Conservation (phyloP, 75 land plant genomes). For the Pinus tabuliformis region DNA sequence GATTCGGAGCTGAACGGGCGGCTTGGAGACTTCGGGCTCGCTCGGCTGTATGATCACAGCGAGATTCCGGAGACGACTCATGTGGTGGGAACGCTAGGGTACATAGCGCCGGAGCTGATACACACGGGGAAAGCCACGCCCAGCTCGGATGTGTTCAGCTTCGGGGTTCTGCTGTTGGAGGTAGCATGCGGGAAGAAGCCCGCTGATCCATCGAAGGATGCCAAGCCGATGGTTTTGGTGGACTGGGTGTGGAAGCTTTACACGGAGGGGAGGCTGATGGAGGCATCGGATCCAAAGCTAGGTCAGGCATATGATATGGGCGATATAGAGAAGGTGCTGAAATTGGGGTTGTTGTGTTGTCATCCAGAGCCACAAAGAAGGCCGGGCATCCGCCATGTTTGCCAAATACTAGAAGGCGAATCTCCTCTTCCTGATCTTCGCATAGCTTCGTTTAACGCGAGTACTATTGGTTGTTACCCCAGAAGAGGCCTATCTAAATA, state of each 20-base stretch:
- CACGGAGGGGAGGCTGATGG: constrained; percentile 1
- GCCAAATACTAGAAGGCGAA: too few relatives aligned
- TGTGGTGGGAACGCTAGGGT: too few relatives aligned
- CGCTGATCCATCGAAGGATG: background rate
- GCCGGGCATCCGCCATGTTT: background rate
- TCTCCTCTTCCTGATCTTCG: too few relatives aligned
- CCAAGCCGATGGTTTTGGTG: background rate
- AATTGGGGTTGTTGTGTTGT: background rate
- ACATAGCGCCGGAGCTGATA: too few relatives aligned
- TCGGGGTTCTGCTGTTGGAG: constrained; percentile 3
- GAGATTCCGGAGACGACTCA: too few relatives aligned
- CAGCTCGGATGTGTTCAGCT: too few relatives aligned
- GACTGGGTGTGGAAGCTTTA: constrained; percentile 8
- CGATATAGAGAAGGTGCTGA: constrained; percentile 3
- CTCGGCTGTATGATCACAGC: too few relatives aligned
- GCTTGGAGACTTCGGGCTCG: constrained; percentile 23
- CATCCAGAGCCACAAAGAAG: background rate
- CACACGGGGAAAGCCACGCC: too few relatives aligned
- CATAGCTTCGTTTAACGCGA: background rate
- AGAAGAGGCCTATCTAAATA: too few relatives aligned
- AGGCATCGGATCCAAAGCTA: constrained; percentile 12
- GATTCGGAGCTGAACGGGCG: constrained; percentile 22
- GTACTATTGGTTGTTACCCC: background rate
- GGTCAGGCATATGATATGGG: background rate
- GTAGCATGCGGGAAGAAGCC: constrained; percentile 25